Conservation (phyloP, 2,329 filamentous ascomycete genomes). For the Fusarium incarnatum region DNA sequence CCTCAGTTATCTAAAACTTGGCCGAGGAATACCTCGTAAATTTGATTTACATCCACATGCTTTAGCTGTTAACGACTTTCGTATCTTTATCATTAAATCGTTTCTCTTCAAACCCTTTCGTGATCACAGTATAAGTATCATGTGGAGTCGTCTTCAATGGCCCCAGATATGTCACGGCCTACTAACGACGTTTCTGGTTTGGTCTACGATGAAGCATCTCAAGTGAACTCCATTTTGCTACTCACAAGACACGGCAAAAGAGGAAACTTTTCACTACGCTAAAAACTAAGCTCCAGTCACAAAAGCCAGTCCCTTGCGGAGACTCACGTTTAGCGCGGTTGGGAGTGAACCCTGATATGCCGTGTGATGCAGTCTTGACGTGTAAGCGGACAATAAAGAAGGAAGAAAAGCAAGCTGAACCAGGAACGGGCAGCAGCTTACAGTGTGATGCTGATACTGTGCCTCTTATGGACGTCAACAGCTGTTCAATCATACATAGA, state of each 20-base stretch:
- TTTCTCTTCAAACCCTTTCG: neutral
- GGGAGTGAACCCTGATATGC: slow-evolving; percentile 17
- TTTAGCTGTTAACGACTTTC: neutral
- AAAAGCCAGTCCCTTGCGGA: slow-evolving; percentile 32
- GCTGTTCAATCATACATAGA: neutral
- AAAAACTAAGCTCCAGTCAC: slow-evolving; percentile 28
- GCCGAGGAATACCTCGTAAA: neutral
- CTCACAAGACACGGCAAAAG: slow-evolving; percentile 34
- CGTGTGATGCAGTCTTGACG: slow-evolving; percentile 34
- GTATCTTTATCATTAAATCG: neutral
- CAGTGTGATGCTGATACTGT: neutral
- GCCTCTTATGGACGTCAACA: neutral
- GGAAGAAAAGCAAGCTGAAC: neutral
- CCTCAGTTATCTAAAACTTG: neutral
- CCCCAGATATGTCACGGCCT: slow-evolving; percentile 22
- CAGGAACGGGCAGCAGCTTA: slow-evolving; percentile 9
- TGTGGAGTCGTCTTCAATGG: slow-evolving; percentile 19
- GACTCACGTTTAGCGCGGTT: slow-evolving; percentile 27
- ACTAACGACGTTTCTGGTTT: slow-evolving; percentile 37
- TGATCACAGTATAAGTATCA: neutral
- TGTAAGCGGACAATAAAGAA: slow-evolving; percentile 11
- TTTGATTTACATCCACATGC: neutral
- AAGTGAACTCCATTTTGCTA: neutral
- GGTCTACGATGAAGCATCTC: slow-evolving; percentile 29
- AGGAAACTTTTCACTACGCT: slow-evolving; percentile 31